Evolutionary conservation across 306 rosid genomes (phyloP), one percentile per base, ranked within the genome.

Genomic region (Prunus mongolica): DNA sequence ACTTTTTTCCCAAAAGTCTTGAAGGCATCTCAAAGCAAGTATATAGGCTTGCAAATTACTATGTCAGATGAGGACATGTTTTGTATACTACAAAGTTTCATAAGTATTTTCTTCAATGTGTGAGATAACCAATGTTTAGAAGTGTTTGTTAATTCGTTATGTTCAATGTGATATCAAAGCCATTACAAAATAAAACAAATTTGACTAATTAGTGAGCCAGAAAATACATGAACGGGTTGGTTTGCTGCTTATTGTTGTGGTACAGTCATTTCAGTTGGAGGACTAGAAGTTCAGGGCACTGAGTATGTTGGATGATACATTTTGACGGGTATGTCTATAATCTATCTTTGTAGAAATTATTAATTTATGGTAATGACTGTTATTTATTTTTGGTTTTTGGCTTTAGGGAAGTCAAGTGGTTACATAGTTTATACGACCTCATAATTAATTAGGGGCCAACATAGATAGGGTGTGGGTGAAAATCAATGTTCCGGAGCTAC

Each of bases 61-160:
- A 50, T 47, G 65, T 15, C 38, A 67, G 90, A 81, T 74, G 81
- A 82, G 46, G 80, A 83, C 84, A 76, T 69, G 49, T 73, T 82
- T 76, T 72, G n/a, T 82, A 45, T 82, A 3, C 9, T 61, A 69
- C 61, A 18, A 83, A 47, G 85, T 57, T 60, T 72, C 67, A 34
- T 71, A 58, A 68, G 6, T 64, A 46, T 47, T 65, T 22, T 25
- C 4, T 61, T 32, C 66, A 64, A 11, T 55, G 11, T 67, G 60
- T 70, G 87, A 63, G 51, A 71, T 34, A 76, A 61, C 74, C 81
- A 52, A 72, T 64, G 84, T 73, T 81, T 44, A 68, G 46, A 78
- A 54, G 28, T 16, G 73, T 73, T 73, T 80, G 4, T 45, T 24
- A 18, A 60, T 22, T 58, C 67, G 86, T 79, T 73, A 70, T 71